A percentile compares a stretch with the other conserved stretches of the same genome.
phyloP scores from a whole-genome alignment of 176 grass and related monocot species.

The Dendrocalamus sinicus region DNA sequence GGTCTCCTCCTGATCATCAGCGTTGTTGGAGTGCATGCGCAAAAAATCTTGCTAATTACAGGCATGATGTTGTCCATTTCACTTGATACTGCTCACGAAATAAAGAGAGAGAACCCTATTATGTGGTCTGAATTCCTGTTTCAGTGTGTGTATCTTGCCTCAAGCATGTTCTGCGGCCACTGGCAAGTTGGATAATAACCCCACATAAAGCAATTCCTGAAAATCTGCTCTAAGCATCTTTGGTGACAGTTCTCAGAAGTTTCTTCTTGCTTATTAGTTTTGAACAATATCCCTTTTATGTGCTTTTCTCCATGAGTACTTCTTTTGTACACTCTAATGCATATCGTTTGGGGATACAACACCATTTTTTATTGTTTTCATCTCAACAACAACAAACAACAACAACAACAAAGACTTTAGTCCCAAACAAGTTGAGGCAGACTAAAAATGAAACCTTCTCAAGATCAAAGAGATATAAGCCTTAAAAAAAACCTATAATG shows the following conservation, averaged over 20 bases:
- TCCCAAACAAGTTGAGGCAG: too few relatives aligned
- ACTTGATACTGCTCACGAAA: constrained; percentile 25
- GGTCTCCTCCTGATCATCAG: constrained; percentile 80
- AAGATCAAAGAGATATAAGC: too few relatives aligned
- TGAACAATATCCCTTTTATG: constrained; percentile 22
- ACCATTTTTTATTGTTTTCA: constrained; percentile 33
- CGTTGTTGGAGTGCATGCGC: constrained; percentile 47
- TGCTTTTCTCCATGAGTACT: constrained; percentile 4
- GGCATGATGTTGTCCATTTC: constrained; percentile 58
- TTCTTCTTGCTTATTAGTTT: constrained; percentile 42
- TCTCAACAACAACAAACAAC: too few relatives aligned
- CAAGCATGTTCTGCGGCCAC: constrained; percentile 31
- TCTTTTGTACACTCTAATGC: constrained; percentile 20
- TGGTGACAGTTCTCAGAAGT: constrained; percentile 54
- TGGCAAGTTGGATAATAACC: constrained; percentile 44
- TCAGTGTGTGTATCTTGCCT: constrained; percentile 46
- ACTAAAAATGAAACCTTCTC: too few relatives aligned
- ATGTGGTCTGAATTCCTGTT: constrained; percentile 35
- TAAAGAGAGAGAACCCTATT: constrained; percentile 16
- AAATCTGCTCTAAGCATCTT: constrained; percentile 53
- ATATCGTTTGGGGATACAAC: background rate
- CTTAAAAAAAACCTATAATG: too few relatives aligned
- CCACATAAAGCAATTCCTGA: constrained; percentile 49
- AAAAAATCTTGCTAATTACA: constrained; percentile 87
- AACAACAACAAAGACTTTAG: too few relatives aligned